These are phyloP conservation scores for Ophiostoma novo-ulmi DNA, from an alignment of 2,329 filamentous ascomycete genomes.

Conservation along the genomic window DNA sequence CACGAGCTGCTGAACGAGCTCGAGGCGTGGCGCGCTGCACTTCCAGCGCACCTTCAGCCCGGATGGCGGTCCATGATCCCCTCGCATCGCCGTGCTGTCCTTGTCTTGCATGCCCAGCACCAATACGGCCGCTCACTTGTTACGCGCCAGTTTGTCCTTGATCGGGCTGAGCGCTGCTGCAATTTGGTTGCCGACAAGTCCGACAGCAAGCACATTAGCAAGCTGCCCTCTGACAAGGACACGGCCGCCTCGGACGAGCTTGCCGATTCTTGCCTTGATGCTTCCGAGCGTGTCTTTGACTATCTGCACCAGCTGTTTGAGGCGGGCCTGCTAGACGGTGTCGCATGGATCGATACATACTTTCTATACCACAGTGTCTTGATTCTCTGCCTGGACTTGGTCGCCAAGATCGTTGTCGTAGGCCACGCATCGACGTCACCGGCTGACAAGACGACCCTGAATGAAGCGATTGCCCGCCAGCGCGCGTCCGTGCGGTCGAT, in stretches of 20 bases:
- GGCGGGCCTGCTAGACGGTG: slow-evolving; percentile 37
- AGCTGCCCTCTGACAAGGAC: background rate
- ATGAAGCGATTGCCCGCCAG: slow-evolving; percentile 15
- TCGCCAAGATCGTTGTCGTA: slow-evolving; percentile 18
- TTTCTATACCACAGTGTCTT: slow-evolving; percentile 33
- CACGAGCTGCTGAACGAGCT: slow-evolving; percentile 34
- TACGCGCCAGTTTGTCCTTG: slow-evolving; percentile 24
- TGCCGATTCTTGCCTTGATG: slow-evolving; percentile 34
- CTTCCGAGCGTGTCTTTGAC: slow-evolving; percentile 34
- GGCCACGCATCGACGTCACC: background rate
- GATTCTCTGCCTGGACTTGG: slow-evolving; percentile 25
- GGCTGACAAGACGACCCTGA: background rate
- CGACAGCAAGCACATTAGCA: background rate
- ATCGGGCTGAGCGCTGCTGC: slow-evolving; percentile 21
- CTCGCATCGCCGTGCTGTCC: slow-evolving; percentile 37
- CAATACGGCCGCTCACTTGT: slow-evolving; percentile 38
- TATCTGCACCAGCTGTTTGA: slow-evolving; percentile 37
- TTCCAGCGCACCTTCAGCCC: slow-evolving; percentile 37
- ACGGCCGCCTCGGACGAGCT: slow-evolving; percentile 16
- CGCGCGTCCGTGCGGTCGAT: slow-evolving; percentile 20
- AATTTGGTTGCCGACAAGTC: background rate
- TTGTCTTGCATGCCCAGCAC: slow-evolving; percentile 38
- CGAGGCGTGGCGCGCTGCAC: slow-evolving; percentile 33
- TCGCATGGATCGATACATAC: slow-evolving; percentile 40
- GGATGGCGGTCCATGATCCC: slow-evolving; percentile 38